phyloP scores from a whole-genome alignment of 768 basidiomycete species.

The Tricholoma hemisulphureum region DNA sequence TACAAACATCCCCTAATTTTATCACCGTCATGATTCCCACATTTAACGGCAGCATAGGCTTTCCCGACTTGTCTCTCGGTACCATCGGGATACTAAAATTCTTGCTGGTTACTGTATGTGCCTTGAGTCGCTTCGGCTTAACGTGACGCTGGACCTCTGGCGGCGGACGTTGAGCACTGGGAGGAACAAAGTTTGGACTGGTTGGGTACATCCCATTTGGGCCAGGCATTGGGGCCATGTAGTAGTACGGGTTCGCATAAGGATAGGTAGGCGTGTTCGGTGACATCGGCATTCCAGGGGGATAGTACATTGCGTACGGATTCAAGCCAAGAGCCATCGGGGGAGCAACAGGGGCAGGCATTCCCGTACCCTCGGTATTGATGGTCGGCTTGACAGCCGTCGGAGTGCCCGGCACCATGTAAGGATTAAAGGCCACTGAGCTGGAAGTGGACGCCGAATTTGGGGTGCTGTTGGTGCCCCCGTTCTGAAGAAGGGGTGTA shows the following conservation, averaged over 20 bases:
- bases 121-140: conserved; percentile 77
- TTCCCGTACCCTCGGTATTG: conserved; percentile 23
- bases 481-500: neutral
- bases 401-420: conserved; percentile 12
- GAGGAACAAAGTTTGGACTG: conserved; percentile 26
- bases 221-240: conserved; percentile 37
- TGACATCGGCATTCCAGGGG: conserved; percentile 38
- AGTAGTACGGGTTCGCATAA: conserved; percentile 43
- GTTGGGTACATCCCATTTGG: conserved; percentile 37
- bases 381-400: conserved; percentile 12
- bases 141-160: conserved; percentile 44
- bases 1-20: conserved; percentile 70
- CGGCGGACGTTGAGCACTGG: conserved; percentile 24
- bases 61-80: conserved; percentile 67
- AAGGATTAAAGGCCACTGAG: conserved; percentile 25
- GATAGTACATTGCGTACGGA: conserved; percentile 44
- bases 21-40: conserved; percentile 88
- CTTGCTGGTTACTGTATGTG: conserved; percentile 77
- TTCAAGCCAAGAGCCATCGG: conserved; percentile 27
- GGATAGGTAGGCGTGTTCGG: conserved; percentile 37
- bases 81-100: conserved; percentile 77
- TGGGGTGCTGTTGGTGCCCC: neutral
- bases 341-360: conserved; percentile 2
- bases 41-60: conserved; percentile 73
- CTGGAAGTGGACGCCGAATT: conserved; percentile 6